These are phyloP conservation scores for Lachnellula arida DNA, from an alignment of 2,329 filamentous ascomycete species.

Conservation along the genomic window DNA sequence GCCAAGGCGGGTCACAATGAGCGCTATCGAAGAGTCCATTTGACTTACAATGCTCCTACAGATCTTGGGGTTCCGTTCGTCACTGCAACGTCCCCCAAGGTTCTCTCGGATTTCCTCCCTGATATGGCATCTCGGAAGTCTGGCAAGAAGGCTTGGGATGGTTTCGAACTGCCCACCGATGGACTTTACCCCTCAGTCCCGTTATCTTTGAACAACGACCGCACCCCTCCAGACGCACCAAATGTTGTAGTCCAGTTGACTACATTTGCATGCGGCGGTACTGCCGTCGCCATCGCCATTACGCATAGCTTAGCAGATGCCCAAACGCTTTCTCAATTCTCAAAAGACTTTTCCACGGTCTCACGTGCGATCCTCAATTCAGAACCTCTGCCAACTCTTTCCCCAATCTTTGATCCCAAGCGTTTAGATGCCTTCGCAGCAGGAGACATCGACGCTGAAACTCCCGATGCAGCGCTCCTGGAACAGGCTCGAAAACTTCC, in stretches of 20 bases:
- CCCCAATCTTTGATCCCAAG: conserved; percentile 38
- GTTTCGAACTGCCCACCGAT: conserved; percentile 32
- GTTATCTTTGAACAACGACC: conserved; percentile 31
- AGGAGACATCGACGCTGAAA: conserved; percentile 27
- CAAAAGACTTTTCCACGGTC: conserved; percentile 38
- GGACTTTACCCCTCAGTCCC: conserved; percentile 33
- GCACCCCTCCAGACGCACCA: conserved; percentile 14
- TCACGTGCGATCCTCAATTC: conserved; percentile 16
- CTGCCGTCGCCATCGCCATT: conserved; percentile 38
- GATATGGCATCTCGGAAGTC: conserved; percentile 15
- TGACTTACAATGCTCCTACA: conserved; percentile 32
- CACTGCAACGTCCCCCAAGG: conserved; percentile 28
- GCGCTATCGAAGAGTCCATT: conserved; percentile 35
- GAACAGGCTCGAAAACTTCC: conserved; percentile 36
- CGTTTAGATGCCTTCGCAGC: conserved; percentile 34
- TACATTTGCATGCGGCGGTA: conserved; percentile 37
- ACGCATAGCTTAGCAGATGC: conserved; percentile 44
- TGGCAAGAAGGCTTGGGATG: conserved; percentile 33
- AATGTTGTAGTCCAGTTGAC: conserved; percentile 38
- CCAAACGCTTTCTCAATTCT: conserved; percentile 38
- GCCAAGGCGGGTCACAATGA: conserved; percentile 26
- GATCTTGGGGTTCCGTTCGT: conserved; percentile 42
- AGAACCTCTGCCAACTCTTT: conserved; percentile 11
- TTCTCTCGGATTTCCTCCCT: conserved; percentile 32
- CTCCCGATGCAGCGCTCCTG: conserved; percentile 27